Percentiles rank a stretch among this genome's conserved stretches.
Evolutionary conservation across 257 asterid genomes (phyloP).

Genomic region (Asclepias syriaca): DNA sequence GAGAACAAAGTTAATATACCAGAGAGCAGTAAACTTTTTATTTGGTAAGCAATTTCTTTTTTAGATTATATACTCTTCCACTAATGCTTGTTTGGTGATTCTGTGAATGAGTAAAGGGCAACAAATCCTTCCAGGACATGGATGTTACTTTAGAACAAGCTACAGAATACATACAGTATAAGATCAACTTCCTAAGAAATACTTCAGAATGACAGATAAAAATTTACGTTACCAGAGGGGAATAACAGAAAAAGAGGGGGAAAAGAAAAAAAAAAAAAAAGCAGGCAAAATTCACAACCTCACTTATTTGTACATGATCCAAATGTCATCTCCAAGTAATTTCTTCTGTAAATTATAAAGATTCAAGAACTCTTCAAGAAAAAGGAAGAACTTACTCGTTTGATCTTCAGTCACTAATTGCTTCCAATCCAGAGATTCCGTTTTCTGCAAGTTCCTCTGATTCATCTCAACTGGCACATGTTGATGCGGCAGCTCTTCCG

Average conservation of each 20-base stretch:
- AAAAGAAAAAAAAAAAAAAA: neutral
- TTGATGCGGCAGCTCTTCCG: constrained; percentile 19
- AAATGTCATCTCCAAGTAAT: neutral
- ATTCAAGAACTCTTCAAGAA: neutral
- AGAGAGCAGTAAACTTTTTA: neutral
- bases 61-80: neutral
- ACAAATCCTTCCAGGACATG: neutral
- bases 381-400: constrained; percentile 40
- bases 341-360: neutral
- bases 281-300: neutral
- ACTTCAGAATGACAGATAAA: neutral
- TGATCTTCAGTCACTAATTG: constrained; percentile 63
- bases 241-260: neutral
- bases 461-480: constrained; percentile 35
- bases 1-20: neutral
- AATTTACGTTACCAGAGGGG: neutral
- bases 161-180: neutral
- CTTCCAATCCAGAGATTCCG: constrained; percentile 78
- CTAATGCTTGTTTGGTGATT: neutral
- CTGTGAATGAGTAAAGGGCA: neutral
- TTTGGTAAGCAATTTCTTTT: neutral
- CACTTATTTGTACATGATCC: neutral
- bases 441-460: constrained; percentile 61
- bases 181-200: neutral
- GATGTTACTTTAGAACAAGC: neutral